Evolutionary conservation across 805 yeast species (phyloP), one percentile per base, ranked within the genome.

Genomic region (Metschnikowia noctiluminum): DNA sequence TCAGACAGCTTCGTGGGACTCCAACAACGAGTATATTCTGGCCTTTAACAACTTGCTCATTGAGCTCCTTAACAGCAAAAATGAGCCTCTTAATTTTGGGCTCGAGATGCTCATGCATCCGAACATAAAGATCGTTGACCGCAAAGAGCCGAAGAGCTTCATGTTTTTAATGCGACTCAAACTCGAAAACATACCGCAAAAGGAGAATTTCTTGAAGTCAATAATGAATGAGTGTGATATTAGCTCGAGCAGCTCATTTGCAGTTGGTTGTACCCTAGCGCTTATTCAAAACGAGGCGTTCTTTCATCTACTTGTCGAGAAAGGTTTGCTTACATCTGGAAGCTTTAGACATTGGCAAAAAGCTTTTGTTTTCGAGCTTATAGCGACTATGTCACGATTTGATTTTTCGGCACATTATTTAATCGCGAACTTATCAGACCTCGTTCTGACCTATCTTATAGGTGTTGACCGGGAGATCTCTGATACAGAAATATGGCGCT

Each of bases 281-380:
- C 49, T 46, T 16, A 14, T 37, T 7, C 35, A n/a, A 9, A 35
- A 46, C 38, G 45, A 46, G 7, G 48, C 40, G 3, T 52, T 54
- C 27, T 54, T 52, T 15, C 13, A 12, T 28, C 21, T 52, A 7
- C 27, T 50, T 1, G 38, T 32, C 6, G 31, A 34, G 5, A 32
- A 34, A 7, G 39, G 38, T 11, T 39, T 14, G 40, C 42, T 52
- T 31, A 28, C 37, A 5, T 36, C 27, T 26, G 37, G 32, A 4
- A 35, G 27, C 7, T 7, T 54, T 31, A 15, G 26, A 11, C 21
- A 13, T 3, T 47, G 53, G 35, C 46, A 43, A 8, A 16, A 16
- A 14, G 38, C 28, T 3, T 9, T 21, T 10, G 35, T 46, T 14
- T 44, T 37, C 28, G 32, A 34, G 6, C 14, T 48, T 10, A 14